Conservation (phyloP, 108 stramenopile genomes). For the Schizochytrium sp. region DNA sequence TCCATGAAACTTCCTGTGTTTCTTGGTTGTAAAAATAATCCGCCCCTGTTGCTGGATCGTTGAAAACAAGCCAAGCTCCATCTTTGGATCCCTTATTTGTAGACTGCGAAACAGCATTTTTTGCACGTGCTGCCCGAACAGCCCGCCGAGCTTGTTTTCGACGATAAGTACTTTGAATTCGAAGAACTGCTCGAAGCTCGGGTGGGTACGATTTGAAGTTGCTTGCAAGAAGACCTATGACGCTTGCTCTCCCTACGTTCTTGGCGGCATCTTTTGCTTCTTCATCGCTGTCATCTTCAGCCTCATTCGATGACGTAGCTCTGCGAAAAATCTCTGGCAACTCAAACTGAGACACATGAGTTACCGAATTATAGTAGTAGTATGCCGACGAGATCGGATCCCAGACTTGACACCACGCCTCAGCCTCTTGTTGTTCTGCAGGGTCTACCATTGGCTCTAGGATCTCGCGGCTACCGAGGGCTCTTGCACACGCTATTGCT, state of each 20-base stretch:
- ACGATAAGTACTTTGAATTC: neutral
- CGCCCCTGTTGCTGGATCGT: neutral
- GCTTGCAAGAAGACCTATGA: neutral
- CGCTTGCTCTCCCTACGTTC: neutral
- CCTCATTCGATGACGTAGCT: neutral
- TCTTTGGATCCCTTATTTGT: neutral
- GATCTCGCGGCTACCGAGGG: too few species aligned
- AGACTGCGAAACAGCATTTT: neutral
- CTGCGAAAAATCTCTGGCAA: neutral
- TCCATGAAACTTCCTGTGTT: slow-evolving; percentile 27
- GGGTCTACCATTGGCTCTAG: neutral
- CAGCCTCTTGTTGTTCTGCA: neutral
- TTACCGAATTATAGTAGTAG: slow-evolving; percentile 17
- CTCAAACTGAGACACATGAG: slow-evolving; percentile 14
- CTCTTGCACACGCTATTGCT: too few species aligned
- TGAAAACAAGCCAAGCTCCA: neutral
- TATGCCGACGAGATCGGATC: slow-evolving; percentile 12
- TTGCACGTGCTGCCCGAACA: neutral
- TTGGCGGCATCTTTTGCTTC: neutral
- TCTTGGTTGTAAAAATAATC: neutral
- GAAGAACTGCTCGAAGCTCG: slow-evolving; percentile 1
- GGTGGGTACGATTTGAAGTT: neutral
- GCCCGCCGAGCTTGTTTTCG: slow-evolving; percentile 9
- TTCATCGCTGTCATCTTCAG: neutral
- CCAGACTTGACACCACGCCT: slow-evolving; percentile 43